Evolutionary conservation across 352 stramenopile species (phyloP), one percentile per base, ranked within the genome.

Genomic region (Phytophthora kernoviae): DNA sequence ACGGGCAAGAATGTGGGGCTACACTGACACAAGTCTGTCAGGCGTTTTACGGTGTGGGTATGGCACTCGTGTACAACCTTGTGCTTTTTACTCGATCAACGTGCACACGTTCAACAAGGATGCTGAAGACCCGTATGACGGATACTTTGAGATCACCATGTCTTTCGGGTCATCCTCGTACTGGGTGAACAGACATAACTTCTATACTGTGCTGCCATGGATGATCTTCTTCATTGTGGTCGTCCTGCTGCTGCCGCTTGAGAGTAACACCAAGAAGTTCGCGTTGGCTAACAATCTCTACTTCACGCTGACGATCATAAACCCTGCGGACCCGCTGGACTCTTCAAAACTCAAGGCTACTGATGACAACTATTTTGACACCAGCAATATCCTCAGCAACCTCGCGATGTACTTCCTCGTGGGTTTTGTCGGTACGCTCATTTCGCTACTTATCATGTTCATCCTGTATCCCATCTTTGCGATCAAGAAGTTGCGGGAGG

Each of bases 221-320:
- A 86, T 94, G 37, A 81, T 92, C 43, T 51, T 85, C 11, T 93
- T 91, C 68, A 93, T 79, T 0, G 67, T 90, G 9, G 72, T 61
- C 12, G 59, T 91, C 18, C 58, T 92, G 30, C 36, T 91, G 36
- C 45, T 90, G 22, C 84, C 84, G 15, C 62, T 91, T 12, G 81
- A 91, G 47, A 91, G 67, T 67, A 94, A 89, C 65, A 91, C 81
- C n/a, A 94, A 94, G 65, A 94, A 91, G 65, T 93, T 91, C 46
- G 79, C 83, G 40, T 36, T 92, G 21, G 80, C 74, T 57, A 92
- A 92, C 77, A 94, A 92, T 46, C 75, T 94, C 27, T 94, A 84
- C 71, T 94, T 94, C 61, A 76, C 81, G 1, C 47, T 93, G 34
- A 91, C 84, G 20, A 87, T 93, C 40, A 84, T 93, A 22, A 88